These are phyloP conservation scores for Brassica carinata DNA, from an alignment of 345 rosid genomes.

Conservation along the genomic window DNA sequence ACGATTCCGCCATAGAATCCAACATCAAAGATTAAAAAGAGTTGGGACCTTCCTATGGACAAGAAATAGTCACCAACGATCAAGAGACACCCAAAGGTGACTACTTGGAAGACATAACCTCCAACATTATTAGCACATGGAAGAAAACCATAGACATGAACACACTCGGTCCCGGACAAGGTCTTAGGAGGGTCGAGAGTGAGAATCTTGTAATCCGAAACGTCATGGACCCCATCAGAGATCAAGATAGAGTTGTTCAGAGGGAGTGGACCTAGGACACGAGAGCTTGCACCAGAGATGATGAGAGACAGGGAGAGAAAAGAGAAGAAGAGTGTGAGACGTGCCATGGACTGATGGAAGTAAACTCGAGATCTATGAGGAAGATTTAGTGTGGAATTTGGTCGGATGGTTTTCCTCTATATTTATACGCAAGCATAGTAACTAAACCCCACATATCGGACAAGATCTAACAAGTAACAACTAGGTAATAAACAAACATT, in stretches of 20 bases:
- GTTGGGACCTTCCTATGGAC: slow-evolving; percentile 38
- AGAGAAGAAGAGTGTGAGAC: background rate
- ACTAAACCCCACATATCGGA: background rate
- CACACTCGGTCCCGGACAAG: background rate
- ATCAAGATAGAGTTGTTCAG: slow-evolving; percentile 22
- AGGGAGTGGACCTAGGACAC: slow-evolving; percentile 24
- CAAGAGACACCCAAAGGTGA: slow-evolving; percentile 39
- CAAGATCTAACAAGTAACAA: background rate
- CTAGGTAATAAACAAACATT: background rate
- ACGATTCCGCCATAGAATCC: slow-evolving; percentile 42
- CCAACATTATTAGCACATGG: slow-evolving; percentile 42
- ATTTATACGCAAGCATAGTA: background rate
- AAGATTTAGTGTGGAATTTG: background rate
- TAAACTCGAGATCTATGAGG: background rate
- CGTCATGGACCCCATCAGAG: slow-evolving; percentile 30
- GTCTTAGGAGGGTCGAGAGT: slow-evolving; percentile 27
- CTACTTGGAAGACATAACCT: slow-evolving; percentile 39
- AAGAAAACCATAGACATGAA: slow-evolving; percentile 43
- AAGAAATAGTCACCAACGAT: slow-evolving; percentile 41
- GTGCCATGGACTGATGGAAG: background rate
- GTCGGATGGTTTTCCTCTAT: background rate
- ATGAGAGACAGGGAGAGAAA: background rate
- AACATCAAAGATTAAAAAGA: slow-evolving; percentile 35
- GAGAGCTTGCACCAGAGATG: slow-evolving; percentile 29
- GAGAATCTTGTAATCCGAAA: slow-evolving; percentile 21